Evolutionary conservation across 331 rosid genomes (phyloP), one percentile per base, ranked within the genome.

Genomic region (Spiraea crenata): DNA sequence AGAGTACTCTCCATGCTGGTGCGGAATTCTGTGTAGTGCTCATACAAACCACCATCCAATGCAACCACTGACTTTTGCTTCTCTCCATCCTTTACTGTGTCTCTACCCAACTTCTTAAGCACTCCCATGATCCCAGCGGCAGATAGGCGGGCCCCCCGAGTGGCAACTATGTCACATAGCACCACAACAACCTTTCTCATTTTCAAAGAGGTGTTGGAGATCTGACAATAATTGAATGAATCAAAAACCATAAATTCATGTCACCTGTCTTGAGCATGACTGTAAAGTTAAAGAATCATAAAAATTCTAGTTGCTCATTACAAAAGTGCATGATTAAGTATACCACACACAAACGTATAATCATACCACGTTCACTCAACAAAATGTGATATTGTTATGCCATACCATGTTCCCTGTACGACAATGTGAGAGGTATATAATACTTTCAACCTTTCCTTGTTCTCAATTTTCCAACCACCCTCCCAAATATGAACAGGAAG

Each of bases 71-170:
- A 82, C 66, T 73, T 88, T 75, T 82, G 96, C 81, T 85, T 88
- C 81, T 81, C 93, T 73, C 89, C 92, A 8, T 42, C 83, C 83
- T 73, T 87, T 19, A 65, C 67, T 0, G 83, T 81, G 77, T 91
- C 98, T 83, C 96, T 85, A 64, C 99, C 98, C 79, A 82, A 52
- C 81, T 95, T 95, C 85, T 88, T 95, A 35, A 95, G 77, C 70
- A 95, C 89, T 76, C 98, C 98, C 12, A 89, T 51, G 69, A 89
- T 86, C 58, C 96, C 98, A 9, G 98, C 96, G 19, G 99, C 98
- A 16, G 98, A 70, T 5, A 91, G 90, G 20, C 96, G 92, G 3
- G 96, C 98, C 34, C 90, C 99, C 2, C 99, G 96, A 57, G 70
- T 79, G 67, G 98, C 89, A 45, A 95, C 92, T 38, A 91, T 65